Conservation (phyloP, 2,329 filamentous ascomycete species). For the Sordariomycetes sp. region DNA sequence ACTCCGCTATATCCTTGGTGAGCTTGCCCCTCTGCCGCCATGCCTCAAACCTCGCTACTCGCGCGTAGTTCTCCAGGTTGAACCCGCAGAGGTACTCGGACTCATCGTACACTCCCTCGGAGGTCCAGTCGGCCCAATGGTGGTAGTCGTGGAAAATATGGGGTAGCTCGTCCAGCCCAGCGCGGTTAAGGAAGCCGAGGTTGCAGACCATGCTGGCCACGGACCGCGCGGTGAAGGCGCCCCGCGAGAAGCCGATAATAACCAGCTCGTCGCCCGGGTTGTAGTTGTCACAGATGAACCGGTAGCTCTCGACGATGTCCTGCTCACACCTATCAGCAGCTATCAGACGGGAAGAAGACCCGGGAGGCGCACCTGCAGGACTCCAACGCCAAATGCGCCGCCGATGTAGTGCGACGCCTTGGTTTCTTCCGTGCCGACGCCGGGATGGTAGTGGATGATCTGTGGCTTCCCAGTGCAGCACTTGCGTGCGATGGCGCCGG, state of each 20-base stretch:
- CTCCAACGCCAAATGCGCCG: constrained; percentile 14
- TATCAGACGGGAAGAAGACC: neutral
- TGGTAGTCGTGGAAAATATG: constrained; percentile 14
- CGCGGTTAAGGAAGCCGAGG: constrained; percentile 15
- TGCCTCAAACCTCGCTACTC: neutral
- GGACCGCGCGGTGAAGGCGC: constrained; percentile 19
- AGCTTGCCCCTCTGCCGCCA: neutral
- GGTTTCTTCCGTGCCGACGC: constrained; percentile 17
- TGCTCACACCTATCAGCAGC: neutral
- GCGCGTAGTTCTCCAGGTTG: constrained; percentile 1
- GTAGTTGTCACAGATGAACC: constrained; percentile 24
- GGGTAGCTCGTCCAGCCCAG: constrained; percentile 15
- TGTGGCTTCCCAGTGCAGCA: constrained; percentile 16
- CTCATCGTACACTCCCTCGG: neutral
- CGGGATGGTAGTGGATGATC: constrained; percentile 24
- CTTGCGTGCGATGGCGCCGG: constrained; percentile 17
- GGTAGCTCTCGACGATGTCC: constrained; percentile 13
- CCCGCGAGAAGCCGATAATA: constrained; percentile 18
- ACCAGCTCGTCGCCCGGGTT: constrained; percentile 18
- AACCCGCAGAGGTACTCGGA: neutral
- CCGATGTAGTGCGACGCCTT: constrained; percentile 12
- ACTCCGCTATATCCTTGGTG: neutral
- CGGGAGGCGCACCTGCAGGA: constrained; percentile 8
- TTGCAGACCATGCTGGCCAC: constrained; percentile 15
- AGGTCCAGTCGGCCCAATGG: constrained; percentile 1